Evolutionary conservation across 2,329 filamentous ascomycete species (phyloP).

Genomic region (Penicillium sp.): DNA sequence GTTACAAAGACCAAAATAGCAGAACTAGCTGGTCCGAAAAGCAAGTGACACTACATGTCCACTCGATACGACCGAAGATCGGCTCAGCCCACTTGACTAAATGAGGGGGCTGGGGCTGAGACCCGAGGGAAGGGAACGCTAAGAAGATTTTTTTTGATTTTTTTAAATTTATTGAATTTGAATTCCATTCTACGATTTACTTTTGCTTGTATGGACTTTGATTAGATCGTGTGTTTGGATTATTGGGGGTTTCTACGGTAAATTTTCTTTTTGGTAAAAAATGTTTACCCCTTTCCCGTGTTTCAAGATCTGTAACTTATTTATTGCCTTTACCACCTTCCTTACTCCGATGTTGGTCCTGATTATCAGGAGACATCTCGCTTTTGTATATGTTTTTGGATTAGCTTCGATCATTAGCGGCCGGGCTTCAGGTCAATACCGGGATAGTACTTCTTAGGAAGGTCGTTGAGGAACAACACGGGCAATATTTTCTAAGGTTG

Average conservation of each 20-base stretch:
- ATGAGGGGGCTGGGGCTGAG: not conserved
- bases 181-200: not conserved
- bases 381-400: not conserved
- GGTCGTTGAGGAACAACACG: not conserved
- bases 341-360: not conserved
- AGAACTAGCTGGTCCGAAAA: not conserved
- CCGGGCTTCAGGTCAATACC: not conserved
- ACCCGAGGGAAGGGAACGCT: constrained; percentile 15
- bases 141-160: not conserved
- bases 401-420: constrained; percentile 10
- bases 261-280: not conserved
- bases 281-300: not conserved
- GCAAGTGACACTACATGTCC: constrained; percentile 2
- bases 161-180: too few species aligned
- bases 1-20: not conserved
- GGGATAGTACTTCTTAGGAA: not conserved
- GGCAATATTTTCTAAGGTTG: not conserved
- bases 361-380: constrained; percentile 1
- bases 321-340: not conserved
- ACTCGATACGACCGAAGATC: constrained; percentile 4
- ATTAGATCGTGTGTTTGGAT: not conserved
- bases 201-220: not conserved
- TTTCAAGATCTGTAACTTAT: not conserved
- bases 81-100: constrained; percentile 3
- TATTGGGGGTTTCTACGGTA: not conserved